phyloP scores from a whole-genome alignment of 345 rosid genomes.

The Psidium friedrichsthalianum region DNA sequence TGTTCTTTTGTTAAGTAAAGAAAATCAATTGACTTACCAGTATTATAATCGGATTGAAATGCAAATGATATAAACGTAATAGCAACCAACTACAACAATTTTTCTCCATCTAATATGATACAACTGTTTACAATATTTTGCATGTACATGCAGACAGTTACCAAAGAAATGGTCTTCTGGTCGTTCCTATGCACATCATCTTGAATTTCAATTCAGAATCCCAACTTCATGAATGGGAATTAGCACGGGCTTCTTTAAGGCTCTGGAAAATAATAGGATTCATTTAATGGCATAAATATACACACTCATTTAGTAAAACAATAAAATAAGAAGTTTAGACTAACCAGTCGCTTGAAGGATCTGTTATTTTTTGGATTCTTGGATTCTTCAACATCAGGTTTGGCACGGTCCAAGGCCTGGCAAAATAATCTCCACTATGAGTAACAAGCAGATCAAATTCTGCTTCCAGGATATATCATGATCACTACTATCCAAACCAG shows the following conservation, averaged over 20 bases:
- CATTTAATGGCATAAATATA: background rate
- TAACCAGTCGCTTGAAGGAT: constrained; percentile 60
- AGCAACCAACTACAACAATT: background rate
- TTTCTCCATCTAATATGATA: background rate
- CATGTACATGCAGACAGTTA: background rate
- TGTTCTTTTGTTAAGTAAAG: background rate
- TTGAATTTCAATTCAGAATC: background rate
- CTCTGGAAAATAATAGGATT: background rate
- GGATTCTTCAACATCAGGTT: constrained; percentile 40
- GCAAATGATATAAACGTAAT: background rate
- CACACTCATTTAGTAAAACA: background rate
- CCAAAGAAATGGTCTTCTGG: background rate
- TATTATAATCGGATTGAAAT: background rate
- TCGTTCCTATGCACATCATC: background rate
- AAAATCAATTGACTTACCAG: background rate
- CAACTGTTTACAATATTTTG: background rate
- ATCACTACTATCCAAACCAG: background rate
- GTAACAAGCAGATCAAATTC: background rate
- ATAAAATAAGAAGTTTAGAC: constrained; percentile 2
- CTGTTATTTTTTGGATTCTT: constrained; percentile 23
- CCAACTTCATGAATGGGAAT: constrained; percentile 19
- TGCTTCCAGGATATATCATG: background rate
- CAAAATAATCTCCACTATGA: background rate
- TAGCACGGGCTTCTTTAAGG: constrained; percentile 25
- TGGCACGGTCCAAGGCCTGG: constrained; percentile 60